Percentiles rank a stretch among this genome's conserved stretches.
phyloP scores from a whole-genome alignment of 1,284 basidiomycete genomes.

The Somion occarium region DNA sequence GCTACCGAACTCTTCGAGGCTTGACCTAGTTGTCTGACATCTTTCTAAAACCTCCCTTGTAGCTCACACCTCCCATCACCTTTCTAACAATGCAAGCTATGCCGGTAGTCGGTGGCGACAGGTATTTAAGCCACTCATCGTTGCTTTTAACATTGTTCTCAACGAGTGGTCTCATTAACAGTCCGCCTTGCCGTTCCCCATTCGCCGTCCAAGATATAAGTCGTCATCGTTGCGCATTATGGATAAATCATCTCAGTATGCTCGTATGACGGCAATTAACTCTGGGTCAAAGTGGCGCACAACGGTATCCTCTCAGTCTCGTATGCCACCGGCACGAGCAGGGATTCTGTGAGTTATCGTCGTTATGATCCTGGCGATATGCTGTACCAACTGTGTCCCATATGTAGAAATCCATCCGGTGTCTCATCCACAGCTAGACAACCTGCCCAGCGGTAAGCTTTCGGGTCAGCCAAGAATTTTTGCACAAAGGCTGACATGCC shows the following conservation, averaged over 20 bases:
- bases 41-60: background rate
- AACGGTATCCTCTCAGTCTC: background rate
- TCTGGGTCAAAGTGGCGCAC: background rate
- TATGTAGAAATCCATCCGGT: background rate
- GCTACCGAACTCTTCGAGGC: background rate
- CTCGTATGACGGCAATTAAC: background rate
- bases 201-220: background rate
- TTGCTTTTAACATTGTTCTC: background rate
- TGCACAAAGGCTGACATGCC: background rate
- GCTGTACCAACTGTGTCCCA: background rate
- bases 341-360: background rate
- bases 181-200: background rate
- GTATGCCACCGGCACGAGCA: background rate
- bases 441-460: background rate
- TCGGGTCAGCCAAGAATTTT: too few relatives aligned
- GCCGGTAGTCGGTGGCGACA: background rate
- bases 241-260: background rate
- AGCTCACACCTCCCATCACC: background rate
- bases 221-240: background rate
- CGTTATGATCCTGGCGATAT: background rate
- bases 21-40: background rate
- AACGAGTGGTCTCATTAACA: background rate
- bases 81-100: background rate
- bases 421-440: background rate
- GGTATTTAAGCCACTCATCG: background rate